Evolutionary conservation across 1,139 yeast species (phyloP).

Genomic region (Meyerozyma athensensis): DNA sequence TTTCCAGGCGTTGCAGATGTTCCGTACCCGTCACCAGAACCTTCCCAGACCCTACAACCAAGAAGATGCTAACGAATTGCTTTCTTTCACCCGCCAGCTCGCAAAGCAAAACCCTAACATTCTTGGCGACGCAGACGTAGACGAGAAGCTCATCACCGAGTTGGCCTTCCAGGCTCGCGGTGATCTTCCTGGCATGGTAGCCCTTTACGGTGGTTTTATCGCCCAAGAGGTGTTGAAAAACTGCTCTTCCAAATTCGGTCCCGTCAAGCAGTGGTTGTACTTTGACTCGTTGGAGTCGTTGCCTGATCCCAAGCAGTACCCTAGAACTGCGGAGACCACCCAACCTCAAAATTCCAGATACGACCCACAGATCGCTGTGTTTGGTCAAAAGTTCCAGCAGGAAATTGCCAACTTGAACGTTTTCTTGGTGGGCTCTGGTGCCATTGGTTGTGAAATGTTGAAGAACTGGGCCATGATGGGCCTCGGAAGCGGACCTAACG

Average conservation of each 20-base stretch:
- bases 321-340: constrained; percentile 67
- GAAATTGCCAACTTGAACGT: constrained; percentile 71
- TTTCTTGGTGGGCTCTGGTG: constrained; percentile 96
- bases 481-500: constrained; percentile 85
- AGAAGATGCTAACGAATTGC: constrained; percentile 68
- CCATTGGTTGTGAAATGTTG: constrained; percentile 98
- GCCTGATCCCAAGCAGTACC: constrained; percentile 53
- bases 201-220: constrained; percentile 88
- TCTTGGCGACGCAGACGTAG: constrained; percentile 48
- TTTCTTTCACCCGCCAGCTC: constrained; percentile 57
- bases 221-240: constrained; percentile 98
- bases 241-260: constrained; percentile 88
- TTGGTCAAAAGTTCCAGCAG: constrained; percentile 76
- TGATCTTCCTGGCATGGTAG: constrained; percentile 85
- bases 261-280: constrained; percentile 86
- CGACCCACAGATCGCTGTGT: constrained; percentile 91
- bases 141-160: constrained; percentile 64
- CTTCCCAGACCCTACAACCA: constrained; percentile 76
- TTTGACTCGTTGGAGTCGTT: constrained; percentile 92
- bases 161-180: constrained; percentile 85
- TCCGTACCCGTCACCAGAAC: constrained; percentile 51
- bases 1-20: constrained; percentile 82
- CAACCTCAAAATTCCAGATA: constrained; percentile 78
- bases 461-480: constrained; percentile 99
- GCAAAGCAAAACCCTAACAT: constrained; percentile 56